Evolutionary conservation across 2,329 filamentous ascomycete species (phyloP), one percentile per base, ranked within the genome.

Genomic region (Metarhizium anisopliae): DNA sequence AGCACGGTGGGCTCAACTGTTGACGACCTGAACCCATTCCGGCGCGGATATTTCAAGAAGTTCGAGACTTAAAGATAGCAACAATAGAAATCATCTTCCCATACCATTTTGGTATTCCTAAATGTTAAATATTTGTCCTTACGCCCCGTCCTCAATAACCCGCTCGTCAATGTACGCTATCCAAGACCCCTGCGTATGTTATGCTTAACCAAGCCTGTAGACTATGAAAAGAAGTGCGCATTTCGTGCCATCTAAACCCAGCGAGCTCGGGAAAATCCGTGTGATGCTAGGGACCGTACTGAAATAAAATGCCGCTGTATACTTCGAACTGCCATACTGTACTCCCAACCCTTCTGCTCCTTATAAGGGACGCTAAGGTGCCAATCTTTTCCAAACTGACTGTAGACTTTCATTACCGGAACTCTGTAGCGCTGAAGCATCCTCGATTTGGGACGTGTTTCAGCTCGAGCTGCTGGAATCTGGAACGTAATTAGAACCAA

Each of bases 391-490:
- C 14, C 25, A 45, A 14, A 32, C 35, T 50, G 32, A 47, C 36
- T 14, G 30, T 29, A 25, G n/a, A 18, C 49, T 36, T 29, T 32
- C 30, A 57, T 69, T 66, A 74, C 66, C 71, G 71, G 62, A 97
- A 96, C 73, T 99, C 94, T 73, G 95, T 83, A 59, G 90, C 87
- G 64, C 84, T 84, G 70, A 88, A 89, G 72, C 90, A 94, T 56
- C 93, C 92, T 66, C 78, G 81, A 70, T 96, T 88, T 57, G 89
- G 82, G 55, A 96, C 87, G 70, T 96, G 91, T 71, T 90, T 89
- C 64, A 99, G 77, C 67, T 96, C 89, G 63, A 97, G 78, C 71
- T 96, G 90, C 73, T 99, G 94, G 70, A 93, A 95, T 65, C 90
- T 95, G 61, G 47, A 4, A 2, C 18, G 50, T 43, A 53, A 56